These are phyloP conservation scores for Nothomitra cinnamomea DNA, from an alignment of 2,329 filamentous ascomycete species.

Conservation along the genomic window DNA sequence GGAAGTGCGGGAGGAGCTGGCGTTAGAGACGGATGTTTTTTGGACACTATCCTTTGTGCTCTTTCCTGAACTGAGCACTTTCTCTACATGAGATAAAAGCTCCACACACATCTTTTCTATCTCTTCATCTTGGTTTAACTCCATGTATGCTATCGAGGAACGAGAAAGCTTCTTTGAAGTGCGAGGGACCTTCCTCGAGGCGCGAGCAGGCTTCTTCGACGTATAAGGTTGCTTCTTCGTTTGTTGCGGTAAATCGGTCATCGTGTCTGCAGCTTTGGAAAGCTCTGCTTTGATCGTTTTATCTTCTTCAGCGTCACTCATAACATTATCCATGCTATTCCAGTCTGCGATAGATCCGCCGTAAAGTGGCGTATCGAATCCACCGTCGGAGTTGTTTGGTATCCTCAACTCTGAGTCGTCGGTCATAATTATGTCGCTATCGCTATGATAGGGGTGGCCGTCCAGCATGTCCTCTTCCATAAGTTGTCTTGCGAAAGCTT, in stretches of 20 bases:
- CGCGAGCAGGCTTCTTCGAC: too few species aligned
- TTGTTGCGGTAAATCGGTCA: neutral
- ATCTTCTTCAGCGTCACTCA: neutral
- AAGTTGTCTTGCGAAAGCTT: neutral
- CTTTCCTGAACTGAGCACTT: neutral
- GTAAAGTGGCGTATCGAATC: neutral
- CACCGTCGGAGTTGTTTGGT: neutral
- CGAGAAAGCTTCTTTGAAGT: too few species aligned
- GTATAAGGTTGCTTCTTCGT: neutral
- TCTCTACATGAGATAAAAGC: neutral
- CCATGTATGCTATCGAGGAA: neutral
- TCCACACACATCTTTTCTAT: neutral
- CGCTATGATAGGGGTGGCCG: neutral
- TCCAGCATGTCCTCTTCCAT: conserved; percentile 2
- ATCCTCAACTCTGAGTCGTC: neutral
- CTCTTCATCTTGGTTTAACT: neutral
- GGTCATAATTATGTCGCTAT: conserved; percentile 1
- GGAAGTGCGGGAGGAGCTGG: neutral
- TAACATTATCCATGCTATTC: neutral
- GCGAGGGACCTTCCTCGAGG: too few species aligned
- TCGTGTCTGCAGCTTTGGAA: neutral
- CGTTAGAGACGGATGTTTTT: too few species aligned
- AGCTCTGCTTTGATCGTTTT: neutral
- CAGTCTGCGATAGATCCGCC: neutral
- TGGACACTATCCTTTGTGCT: neutral